Evolutionary conservation across 352 stramenopile species (phyloP).

Genomic region (Phytopythium delawarense): DNA sequence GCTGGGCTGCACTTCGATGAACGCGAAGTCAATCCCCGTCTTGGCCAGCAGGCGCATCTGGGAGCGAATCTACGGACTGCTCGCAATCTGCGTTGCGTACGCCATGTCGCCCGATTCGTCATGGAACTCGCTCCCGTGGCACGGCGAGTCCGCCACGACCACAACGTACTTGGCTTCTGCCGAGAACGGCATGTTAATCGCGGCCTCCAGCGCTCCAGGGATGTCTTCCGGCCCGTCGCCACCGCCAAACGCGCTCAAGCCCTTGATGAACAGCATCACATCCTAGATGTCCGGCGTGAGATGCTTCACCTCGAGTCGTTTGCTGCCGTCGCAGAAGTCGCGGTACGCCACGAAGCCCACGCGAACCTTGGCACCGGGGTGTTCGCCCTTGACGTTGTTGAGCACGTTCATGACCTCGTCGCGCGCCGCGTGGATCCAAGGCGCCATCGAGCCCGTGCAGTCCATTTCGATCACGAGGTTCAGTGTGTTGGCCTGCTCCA

Average conservation of each 20-base stretch:
- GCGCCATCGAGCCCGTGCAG: conserved; percentile 33
- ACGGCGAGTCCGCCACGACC: conserved; percentile 29
- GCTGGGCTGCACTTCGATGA: conserved; percentile 24
- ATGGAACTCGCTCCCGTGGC: conserved; percentile 30
- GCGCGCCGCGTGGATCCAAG: conserved; percentile 30
- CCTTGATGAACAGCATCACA: conserved; percentile 20
- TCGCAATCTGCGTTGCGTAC: conserved; percentile 15
- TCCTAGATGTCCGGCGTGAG: conserved; percentile 16
- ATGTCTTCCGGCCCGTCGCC: conserved; percentile 35
- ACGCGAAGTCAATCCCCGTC: conserved; percentile 34
- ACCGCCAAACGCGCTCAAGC: conserved; percentile 20
- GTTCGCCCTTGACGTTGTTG: conserved; percentile 16
- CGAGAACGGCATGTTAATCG: conserved; percentile 22
- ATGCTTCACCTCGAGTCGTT: conserved; percentile 17
- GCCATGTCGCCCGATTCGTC: conserved; percentile 3
- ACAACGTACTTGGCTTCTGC: conserved; percentile 26
- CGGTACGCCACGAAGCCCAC: conserved; percentile 42
- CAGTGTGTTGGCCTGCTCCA: conserved; percentile 16
- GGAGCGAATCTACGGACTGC: conserved; percentile 25
- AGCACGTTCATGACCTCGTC: conserved; percentile 28
- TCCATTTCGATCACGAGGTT: conserved; percentile 49
- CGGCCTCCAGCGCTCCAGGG: conserved; percentile 22
- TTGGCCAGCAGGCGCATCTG: conserved; percentile 27
- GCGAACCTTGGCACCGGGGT: conserved; percentile 18
- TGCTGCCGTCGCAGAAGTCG: conserved; percentile 28